Conservation (phyloP, 1,139 yeast species). For the Neolecta irregularis region DNA sequence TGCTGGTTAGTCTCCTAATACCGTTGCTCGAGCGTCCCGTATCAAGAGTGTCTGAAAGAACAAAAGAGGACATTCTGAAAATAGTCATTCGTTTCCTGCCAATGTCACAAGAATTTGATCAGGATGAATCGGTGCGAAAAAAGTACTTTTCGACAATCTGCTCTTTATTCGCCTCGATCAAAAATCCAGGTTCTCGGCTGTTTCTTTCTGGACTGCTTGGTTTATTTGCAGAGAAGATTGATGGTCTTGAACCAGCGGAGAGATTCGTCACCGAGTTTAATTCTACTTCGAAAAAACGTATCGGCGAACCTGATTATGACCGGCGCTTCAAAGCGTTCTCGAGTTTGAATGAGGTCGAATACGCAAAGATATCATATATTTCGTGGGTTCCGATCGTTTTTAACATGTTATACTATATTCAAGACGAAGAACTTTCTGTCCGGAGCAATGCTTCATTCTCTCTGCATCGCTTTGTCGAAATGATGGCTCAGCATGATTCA, state of each 20-base stretch:
- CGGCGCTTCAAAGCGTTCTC: slow-evolving; percentile 55
- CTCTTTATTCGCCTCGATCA: slow-evolving; percentile 41
- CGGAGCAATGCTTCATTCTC: slow-evolving; percentile 63
- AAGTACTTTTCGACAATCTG: slow-evolving; percentile 43
- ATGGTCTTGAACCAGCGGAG: slow-evolving; percentile 33
- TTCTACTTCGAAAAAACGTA: slow-evolving; percentile 44
- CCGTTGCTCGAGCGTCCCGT: slow-evolving; percentile 40
- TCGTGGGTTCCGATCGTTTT: slow-evolving; percentile 77
- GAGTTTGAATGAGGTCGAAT: slow-evolving; percentile 42
- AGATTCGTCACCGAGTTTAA: slow-evolving; percentile 47
- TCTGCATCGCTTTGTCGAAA: slow-evolving; percentile 51
- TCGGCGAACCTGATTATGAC: slow-evolving; percentile 70
- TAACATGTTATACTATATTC: slow-evolving; percentile 52
- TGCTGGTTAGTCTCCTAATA: slow-evolving; percentile 11
- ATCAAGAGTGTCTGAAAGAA: slow-evolving; percentile 37
- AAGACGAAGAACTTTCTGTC: slow-evolving; percentile 68
- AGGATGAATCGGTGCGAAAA: slow-evolving; percentile 38
- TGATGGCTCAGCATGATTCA: slow-evolving; percentile 18
- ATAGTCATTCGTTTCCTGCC: slow-evolving; percentile 40
- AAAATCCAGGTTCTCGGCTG: slow-evolving; percentile 45
- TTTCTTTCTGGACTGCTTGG: slow-evolving; percentile 45
- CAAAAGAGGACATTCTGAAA: slow-evolving; percentile 44
- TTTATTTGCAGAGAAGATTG: slow-evolving; percentile 42
- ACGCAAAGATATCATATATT: slow-evolving; percentile 29
- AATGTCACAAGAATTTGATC: slow-evolving; percentile 31